Conservation (phyloP, 768 basidiomycete species). For the Rhodotorula kratochvilovae region DNA sequence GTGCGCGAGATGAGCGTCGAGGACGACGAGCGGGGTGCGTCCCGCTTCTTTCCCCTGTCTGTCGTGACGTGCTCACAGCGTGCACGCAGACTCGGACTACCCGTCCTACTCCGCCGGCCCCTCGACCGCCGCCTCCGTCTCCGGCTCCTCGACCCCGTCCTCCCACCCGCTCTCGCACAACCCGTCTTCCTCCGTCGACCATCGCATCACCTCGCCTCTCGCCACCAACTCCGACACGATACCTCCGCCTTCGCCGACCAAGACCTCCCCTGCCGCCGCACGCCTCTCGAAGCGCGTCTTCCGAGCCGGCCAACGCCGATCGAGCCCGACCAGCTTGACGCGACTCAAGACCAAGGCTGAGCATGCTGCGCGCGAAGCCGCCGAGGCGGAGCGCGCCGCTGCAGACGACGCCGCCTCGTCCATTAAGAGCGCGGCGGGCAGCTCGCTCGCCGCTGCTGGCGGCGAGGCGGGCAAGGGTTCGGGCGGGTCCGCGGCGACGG, state of each 20-base stretch:
- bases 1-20: slow-evolving; percentile 27
- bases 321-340: slow-evolving; percentile 37
- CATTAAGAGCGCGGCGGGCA: background rate
- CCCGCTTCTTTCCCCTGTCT: fast-evolving
- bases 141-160: slow-evolving; percentile 10
- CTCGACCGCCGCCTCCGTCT: background rate
- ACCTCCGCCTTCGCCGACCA: slow-evolving; percentile 19
- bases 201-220: background rate
- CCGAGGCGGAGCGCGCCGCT: slow-evolving; percentile 13
- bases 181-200: background rate
- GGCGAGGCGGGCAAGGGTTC: background rate
- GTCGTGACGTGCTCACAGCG: background rate
- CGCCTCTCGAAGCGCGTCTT: slow-evolving; percentile 38
- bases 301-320: slow-evolving; percentile 42
- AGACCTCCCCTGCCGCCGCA: slow-evolving; percentile 2
- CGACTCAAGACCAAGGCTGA: slow-evolving; percentile 30
- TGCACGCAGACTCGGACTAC: background rate
- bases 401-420: background rate
- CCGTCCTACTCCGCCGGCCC: background rate
- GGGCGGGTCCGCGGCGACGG: background rate
- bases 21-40: slow-evolving; percentile 20
- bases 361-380: slow-evolving; percentile 20
- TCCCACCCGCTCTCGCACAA: background rate
- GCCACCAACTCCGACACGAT: slow-evolving; percentile 1
- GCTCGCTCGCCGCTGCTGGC: background rate